A percentile compares a stretch with the other conserved stretches of the same genome.
Evolutionary conservation across 495 filamentous ascomycete genomes (phyloP).

Genomic region (Friedmanniomyces endolithicus): DNA sequence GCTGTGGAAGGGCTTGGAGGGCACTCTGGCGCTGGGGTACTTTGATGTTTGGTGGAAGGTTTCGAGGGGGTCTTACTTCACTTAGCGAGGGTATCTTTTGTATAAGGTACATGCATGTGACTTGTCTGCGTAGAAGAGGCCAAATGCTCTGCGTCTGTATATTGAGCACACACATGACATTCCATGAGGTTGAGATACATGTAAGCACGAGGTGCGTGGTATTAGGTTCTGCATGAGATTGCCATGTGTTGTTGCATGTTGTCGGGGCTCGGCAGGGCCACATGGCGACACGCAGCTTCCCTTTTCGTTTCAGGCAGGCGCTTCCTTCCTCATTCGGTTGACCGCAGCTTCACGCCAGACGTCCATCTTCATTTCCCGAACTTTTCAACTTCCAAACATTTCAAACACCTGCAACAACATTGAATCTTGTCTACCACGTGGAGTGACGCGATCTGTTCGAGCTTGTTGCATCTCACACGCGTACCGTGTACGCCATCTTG

Average conservation of each 20-base stretch:
- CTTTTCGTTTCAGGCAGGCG: neutral
- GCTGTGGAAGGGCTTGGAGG: slow-evolving; percentile 41
- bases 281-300: neutral
- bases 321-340: slow-evolving; percentile 2
- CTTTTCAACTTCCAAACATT: neutral
- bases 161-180: no score
- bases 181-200: no score
- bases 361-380: slow-evolving; percentile 2
- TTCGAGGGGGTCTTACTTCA: slow-evolving; percentile 33
- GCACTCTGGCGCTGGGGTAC: slow-evolving; percentile 43
- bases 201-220: no score
- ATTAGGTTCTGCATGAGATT: no score
- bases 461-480: neutral
- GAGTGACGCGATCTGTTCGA: neutral
- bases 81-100: neutral
- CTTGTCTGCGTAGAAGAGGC: no score
- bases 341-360: neutral
- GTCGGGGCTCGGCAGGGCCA: no score
- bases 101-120: no score
- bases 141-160: no score
- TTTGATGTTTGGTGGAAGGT: slow-evolving; percentile 44
- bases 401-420: neutral
- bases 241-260: no score
- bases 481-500: neutral
- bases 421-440: neutral